These are phyloP conservation scores for Arthrobotrys musiformis DNA, from an alignment of 2,329 filamentous ascomycete species.

Conservation along the genomic window DNA sequence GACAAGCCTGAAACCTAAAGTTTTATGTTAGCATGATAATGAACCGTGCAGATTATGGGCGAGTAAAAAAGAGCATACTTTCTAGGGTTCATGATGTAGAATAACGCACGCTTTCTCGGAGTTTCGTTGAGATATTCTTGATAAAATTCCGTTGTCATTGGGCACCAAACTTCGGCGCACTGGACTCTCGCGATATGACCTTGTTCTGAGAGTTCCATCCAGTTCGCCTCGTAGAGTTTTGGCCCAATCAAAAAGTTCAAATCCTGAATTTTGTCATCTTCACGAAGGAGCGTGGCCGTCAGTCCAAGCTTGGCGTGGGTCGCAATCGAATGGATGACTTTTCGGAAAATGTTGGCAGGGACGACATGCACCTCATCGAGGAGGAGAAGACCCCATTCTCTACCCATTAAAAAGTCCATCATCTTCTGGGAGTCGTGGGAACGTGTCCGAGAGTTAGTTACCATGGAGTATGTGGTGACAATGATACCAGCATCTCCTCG, in stretches of 20 bases:
- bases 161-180: conserved; percentile 98
- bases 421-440: conserved; percentile 96
- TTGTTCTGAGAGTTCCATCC: conserved; percentile 97
- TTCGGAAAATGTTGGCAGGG: conserved; percentile 93
- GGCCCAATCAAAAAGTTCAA: conserved; percentile 97
- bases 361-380: conserved; percentile 98
- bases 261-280: conserved; percentile 98
- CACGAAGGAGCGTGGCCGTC: conserved; percentile 90
- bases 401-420: conserved; percentile 89
- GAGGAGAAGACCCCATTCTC: conserved; percentile 98
- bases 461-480: conserved; percentile 98
- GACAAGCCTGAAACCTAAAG: conserved; percentile 79
- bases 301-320: conserved; percentile 94
- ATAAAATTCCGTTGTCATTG: conserved; percentile 99
- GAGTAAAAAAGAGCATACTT: conserved; percentile 69
- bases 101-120: conserved; percentile 71
- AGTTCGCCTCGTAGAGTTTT: conserved; percentile 97
- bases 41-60: neutral
- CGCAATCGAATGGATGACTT: conserved; percentile 91
- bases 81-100: conserved; percentile 97
- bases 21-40: neutral
- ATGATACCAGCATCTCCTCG: conserved; percentile 92
- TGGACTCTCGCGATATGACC: conserved; percentile 97
- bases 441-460: conserved; percentile 86
- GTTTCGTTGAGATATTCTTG: conserved; percentile 84